Evolutionary conservation across 768 basidiomycete species (phyloP), one percentile per base, ranked within the genome.

Genomic region (Kwoniella newhampshirensis): DNA sequence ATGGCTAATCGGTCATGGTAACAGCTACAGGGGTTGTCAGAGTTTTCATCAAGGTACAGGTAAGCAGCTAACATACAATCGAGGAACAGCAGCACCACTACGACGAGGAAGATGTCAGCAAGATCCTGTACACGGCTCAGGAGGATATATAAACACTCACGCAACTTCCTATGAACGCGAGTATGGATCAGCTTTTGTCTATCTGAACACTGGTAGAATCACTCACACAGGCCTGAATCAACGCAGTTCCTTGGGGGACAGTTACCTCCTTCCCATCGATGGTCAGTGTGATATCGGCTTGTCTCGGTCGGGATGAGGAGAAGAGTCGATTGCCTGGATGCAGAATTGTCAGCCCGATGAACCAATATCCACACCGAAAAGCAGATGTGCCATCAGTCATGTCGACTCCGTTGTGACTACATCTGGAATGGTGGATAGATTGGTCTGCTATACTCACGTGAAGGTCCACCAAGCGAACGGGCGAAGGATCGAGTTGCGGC

Each of bases 211-310:
- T 6, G 13, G 7, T 8, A n/a, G 40, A 5, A n/a, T 7, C n/a
- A 58, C 58, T 59, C 45, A 59, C 59, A 76, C 92, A 94, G 59
- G 92, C 92, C 77, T 96, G 92, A 74, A 96, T 94, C 71, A 94
- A 81, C n/a, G 92, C 92, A 65, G 91, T 89, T 52, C 72, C 94
- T 81, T 94, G 91, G 25, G 91, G 91, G 35, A 99, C 92, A 1
- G 91, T 92, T 20, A 99, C 92, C 79, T 92, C 88, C 78, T 93
- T 96, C 62, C 94, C 94, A 77, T 99, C 93, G 39, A 98, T 87
- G 1, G 92, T 94, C 27, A 98, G 79, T 28, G 91, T 94, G 66
- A 97, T 87, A 61, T 76, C 75, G 6, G 75, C 77, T 30, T 52
- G 57, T 49, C 64, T 53, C n/a, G 69, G 54, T 0, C 47, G 23